Conservation (phyloP, 2,329 filamentous ascomycete genomes). For the Fusarium sp. region DNA sequence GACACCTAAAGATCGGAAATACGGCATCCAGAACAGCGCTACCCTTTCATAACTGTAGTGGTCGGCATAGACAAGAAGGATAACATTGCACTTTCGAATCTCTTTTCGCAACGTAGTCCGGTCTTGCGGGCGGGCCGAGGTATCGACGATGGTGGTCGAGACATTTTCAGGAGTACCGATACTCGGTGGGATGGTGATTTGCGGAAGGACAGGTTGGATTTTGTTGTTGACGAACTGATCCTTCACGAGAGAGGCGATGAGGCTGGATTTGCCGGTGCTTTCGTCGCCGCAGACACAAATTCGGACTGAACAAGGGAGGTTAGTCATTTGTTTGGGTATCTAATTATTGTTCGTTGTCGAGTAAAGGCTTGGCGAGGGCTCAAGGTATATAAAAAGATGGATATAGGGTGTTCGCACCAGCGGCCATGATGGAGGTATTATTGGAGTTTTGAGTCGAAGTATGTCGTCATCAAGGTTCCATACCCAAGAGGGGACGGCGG, state of each 20-base stretch:
- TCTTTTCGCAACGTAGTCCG: slow-evolving; percentile 90
- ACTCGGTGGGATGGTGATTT: slow-evolving; percentile 93
- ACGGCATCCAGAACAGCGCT: slow-evolving; percentile 97
- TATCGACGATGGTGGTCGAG: slow-evolving; percentile 97
- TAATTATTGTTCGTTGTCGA: not conserved
- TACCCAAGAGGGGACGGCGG: slow-evolving; percentile 26
- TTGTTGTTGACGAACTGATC: slow-evolving; percentile 96
- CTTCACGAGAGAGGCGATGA: slow-evolving; percentile 96
- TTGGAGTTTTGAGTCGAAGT: slow-evolving; percentile 29
- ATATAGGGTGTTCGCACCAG: slow-evolving; percentile 37
- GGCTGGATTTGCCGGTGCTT: slow-evolving; percentile 90
- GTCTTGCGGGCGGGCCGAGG: slow-evolving; percentile 93
- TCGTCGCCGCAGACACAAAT: slow-evolving; percentile 98
- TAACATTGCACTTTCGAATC: slow-evolving; percentile 96
- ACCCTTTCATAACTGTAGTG: slow-evolving; percentile 99
- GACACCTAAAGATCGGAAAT: slow-evolving; percentile 96
- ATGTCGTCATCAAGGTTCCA: slow-evolving; percentile 36
- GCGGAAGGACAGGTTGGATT: slow-evolving; percentile 92
- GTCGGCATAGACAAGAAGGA: slow-evolving; percentile 95
- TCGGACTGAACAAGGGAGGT: slow-evolving; percentile 67
- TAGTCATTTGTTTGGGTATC: slow-evolving; percentile 13
- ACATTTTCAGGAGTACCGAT: slow-evolving; percentile 96
- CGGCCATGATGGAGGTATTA: slow-evolving; percentile 41
- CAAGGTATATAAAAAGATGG: slow-evolving; percentile 2
- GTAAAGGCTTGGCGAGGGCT: not conserved